A percentile compares a stretch with the other conserved stretches of the same genome.
phyloP scores from a whole-genome alignment of 257 asterid species.

The Solanum dulcamara region DNA sequence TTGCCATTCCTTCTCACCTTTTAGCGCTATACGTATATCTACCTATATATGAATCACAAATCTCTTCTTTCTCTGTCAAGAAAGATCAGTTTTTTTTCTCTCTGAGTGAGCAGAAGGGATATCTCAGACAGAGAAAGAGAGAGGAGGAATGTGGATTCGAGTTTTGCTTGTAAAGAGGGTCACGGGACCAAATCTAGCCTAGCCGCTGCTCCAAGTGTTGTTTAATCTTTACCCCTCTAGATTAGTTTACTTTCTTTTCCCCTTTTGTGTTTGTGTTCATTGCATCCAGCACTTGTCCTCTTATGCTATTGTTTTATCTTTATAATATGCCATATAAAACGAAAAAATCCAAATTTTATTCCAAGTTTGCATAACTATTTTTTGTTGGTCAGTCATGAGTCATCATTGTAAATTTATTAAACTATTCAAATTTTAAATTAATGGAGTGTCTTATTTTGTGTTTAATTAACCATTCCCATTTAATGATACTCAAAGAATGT shows the following conservation, averaged over 20 bases:
- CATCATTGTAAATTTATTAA: background rate
- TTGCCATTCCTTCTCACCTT: slow-evolving; percentile 31
- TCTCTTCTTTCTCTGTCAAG: background rate
- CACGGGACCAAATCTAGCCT: background rate
- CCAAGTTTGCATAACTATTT: background rate
- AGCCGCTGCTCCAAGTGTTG: background rate
- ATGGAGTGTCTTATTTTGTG: background rate
- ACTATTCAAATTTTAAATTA: background rate
- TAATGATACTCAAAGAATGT: background rate
- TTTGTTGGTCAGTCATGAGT: background rate
- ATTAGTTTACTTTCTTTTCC: background rate
- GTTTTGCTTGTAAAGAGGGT: background rate
- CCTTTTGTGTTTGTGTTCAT: background rate
- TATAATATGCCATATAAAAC: background rate
- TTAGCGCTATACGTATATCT: background rate
- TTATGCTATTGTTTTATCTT: background rate
- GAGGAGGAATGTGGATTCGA: background rate
- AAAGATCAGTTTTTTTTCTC: background rate
- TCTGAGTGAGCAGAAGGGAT: background rate
- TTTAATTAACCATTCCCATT: background rate
- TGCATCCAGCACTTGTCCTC: background rate
- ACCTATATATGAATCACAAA: background rate
- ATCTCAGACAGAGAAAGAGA: background rate
- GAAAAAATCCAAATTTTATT: background rate
- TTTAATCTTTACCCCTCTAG: background rate